phyloP scores from a whole-genome alignment of 345 rosid species.

The Angophora floribunda region DNA sequence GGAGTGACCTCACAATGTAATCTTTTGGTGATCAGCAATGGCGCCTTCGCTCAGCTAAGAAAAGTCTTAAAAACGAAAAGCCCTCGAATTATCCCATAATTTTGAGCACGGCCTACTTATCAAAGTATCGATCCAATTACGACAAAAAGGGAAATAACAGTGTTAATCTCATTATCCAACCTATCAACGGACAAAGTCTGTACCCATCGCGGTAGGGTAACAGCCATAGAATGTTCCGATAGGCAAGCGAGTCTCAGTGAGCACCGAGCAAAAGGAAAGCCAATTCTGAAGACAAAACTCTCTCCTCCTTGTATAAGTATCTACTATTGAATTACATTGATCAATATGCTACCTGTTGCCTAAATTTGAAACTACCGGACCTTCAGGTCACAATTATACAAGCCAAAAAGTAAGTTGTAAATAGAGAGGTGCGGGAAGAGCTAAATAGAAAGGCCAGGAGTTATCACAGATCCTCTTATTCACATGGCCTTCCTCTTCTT shows the following conservation, averaged over 20 bases:
- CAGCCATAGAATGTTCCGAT: not conserved
- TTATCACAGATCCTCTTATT: not conserved
- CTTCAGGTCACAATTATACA: slow-evolving; percentile 8
- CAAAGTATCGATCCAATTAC: not conserved
- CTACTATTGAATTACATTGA: slow-evolving; percentile 3
- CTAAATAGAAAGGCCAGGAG: not conserved
- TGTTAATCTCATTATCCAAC: not conserved
- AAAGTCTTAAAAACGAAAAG: not conserved
- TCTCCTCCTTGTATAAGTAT: not conserved
- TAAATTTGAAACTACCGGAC: slow-evolving; percentile 1
- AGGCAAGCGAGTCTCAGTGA: not conserved
- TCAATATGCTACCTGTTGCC: not conserved
- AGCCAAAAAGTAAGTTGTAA: slow-evolving; percentile 2
- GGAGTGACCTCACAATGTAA: not conserved
- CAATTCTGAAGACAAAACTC: not conserved
- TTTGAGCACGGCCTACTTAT: not conserved
- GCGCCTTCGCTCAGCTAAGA: not conserved
- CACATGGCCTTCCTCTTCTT: slow-evolving; percentile 63
- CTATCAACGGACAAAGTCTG: not conserved
- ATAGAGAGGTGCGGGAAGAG: not conserved
- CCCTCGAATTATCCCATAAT: not conserved
- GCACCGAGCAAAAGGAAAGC: not conserved
- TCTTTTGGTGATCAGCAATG: not conserved
- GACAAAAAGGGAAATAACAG: too few species aligned
- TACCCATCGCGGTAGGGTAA: not conserved